Evolutionary conservation across 306 rosid genomes (phyloP).

Genomic region (Glycine latifolia): DNA sequence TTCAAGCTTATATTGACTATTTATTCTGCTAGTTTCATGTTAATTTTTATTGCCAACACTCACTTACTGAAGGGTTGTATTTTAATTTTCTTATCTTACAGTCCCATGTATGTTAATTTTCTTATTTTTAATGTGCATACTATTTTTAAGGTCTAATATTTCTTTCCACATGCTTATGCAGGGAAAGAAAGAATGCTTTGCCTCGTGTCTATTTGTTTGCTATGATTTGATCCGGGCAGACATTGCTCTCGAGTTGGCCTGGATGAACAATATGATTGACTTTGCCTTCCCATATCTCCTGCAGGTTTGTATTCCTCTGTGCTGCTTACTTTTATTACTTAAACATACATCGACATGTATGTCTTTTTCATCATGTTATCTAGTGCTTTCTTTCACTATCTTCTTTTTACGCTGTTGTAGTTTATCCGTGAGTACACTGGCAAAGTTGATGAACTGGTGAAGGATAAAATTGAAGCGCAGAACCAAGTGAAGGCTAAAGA

Average conservation of each 20-base stretch:
- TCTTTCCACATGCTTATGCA: constrained; percentile 52
- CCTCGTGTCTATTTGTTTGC: constrained; percentile 96
- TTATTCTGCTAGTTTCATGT: constrained; percentile 19
- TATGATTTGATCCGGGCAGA: constrained; percentile 92
- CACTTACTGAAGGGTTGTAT: constrained; percentile 18
- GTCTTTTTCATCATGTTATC: neutral
- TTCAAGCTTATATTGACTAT: constrained; percentile 16
- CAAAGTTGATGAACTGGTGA: constrained; percentile 93
- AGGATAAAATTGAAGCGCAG: constrained; percentile 85
- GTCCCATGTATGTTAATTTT: neutral
- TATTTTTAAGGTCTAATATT: constrained; percentile 11
- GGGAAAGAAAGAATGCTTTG: constrained; percentile 99
- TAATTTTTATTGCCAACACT: constrained; percentile 10
- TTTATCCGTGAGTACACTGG: constrained; percentile 96
- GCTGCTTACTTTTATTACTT: constrained; percentile 10
- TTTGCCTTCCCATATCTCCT: constrained; percentile 93
- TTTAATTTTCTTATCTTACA: constrained; percentile 23
- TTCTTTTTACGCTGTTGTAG: constrained; percentile 53
- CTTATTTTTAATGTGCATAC: neutral
- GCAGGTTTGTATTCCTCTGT: constrained; percentile 63
- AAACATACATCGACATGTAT: constrained; percentile 8
- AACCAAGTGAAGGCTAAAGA: constrained; percentile 81
- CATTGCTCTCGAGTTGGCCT: constrained; percentile 89
- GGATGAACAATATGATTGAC: constrained; percentile 95
- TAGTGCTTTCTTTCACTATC: constrained; percentile 10